Evolutionary conservation across 345 rosid species (phyloP), one percentile per base, ranked within the genome.

Genomic region (Laguncularia racemosa): DNA sequence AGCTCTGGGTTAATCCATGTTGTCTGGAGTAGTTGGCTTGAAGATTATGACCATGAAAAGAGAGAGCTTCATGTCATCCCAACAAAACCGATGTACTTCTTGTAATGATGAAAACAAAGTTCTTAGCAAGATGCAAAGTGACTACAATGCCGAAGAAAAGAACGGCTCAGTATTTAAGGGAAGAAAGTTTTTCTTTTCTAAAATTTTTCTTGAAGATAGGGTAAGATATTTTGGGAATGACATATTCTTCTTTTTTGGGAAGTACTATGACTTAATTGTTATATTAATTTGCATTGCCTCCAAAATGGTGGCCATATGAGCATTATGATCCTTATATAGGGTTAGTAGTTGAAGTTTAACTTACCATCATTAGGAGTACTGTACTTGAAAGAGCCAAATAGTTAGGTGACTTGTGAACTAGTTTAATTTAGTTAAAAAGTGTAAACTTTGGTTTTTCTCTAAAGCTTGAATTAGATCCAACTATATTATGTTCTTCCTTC

Each of bases 1-100:
- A 51, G 84, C 99, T 56, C 82, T 79, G 17, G 97, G 99, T 61
- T 83, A 60, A 79, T 89, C 69, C 71, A 81, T 63, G 95, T 85
- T 74, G 96, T 93, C 50, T 76, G 76, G 70, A 66, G 78, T 59
- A 74, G 67, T 52, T 93, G 99, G 99, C 96, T 93, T 71, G 90
- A 89, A 78, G 99, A 89, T 61, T 89, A 97, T 75, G 76, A 75
- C 67, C 75, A 72, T 56, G 80, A 77, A 75, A 82, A 71, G 81
- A 86, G 73, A 74, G 96, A 89, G 79, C 49, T 87, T n/a, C 83
- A 81, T 69, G 76, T 89, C 64, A 55, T 68, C 71, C 28, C 69
- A 70, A 59, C 79, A 67, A 73, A 55, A 60, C 16, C 2, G 57
- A 26, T 60, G 51, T 21, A 61, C 76, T 66, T 56, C 60, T 50